Evolutionary conservation across 2,329 filamentous ascomycete genomes (phyloP).

Genomic region (Metarhizium humberi): DNA sequence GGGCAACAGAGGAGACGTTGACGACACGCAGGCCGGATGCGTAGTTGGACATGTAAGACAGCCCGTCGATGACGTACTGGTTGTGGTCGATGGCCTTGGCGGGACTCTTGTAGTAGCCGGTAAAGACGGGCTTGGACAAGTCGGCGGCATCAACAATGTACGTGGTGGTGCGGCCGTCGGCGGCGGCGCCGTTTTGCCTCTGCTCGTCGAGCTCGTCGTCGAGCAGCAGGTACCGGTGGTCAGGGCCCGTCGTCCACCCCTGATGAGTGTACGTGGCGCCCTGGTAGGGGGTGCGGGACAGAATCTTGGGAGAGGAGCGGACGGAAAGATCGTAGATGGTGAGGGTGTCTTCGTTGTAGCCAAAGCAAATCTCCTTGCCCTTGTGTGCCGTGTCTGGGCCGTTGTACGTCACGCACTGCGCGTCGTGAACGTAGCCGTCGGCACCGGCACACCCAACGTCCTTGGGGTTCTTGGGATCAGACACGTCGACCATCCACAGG

Average conservation of each 20-base stretch:
- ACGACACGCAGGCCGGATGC: conserved; percentile 32
- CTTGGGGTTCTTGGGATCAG: conserved; percentile 39
- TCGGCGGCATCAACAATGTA: conserved; percentile 37
- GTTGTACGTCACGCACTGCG: conserved; percentile 42
- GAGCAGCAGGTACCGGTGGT: conserved; percentile 31
- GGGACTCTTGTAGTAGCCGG: conserved; percentile 29
- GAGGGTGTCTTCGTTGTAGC: conserved; percentile 15
- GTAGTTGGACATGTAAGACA: conserved; percentile 38
- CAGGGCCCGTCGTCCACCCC: conserved; percentile 37
- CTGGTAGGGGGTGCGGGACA: conserved; percentile 43
- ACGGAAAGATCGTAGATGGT: conserved; percentile 37
- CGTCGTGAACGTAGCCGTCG: conserved; percentile 44
- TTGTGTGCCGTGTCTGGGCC: conserved; percentile 35
- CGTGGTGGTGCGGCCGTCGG: conserved; percentile 28
- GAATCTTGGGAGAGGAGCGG: conserved; percentile 32
- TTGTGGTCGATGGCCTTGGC: conserved; percentile 35
- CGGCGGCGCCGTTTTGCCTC: conserved; percentile 27
- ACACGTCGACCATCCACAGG: conserved; percentile 46
- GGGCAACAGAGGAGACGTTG: conserved; percentile 19
- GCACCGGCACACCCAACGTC: conserved; percentile 36
- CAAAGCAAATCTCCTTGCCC: conserved; percentile 20
- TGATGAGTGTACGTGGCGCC: conserved; percentile 48
- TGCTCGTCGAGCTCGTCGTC: conserved; percentile 42
- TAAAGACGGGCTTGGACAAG: conserved; percentile 26
- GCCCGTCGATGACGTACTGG: conserved; percentile 32